A percentile compares a stretch with the other conserved stretches of the same genome.
phyloP scores from a whole-genome alignment of 805 yeast genomes.

The Kluyveromyces dobzhanskii region DNA sequence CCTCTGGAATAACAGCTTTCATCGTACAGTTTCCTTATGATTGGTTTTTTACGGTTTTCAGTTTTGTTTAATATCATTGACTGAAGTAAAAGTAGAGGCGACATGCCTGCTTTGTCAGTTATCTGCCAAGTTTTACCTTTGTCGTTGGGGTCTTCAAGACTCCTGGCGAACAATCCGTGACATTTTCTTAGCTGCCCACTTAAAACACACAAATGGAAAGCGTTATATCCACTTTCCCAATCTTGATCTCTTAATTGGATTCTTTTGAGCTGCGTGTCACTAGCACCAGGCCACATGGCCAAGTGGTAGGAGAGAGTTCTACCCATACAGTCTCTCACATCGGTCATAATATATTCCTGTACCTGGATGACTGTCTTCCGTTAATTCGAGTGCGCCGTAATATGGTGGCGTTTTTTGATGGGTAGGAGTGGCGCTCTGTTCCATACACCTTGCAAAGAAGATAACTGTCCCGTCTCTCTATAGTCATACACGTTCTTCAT shows the following conservation, averaged over 20 bases:
- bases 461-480: too few species aligned
- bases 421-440: too few species aligned
- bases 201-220: conserved; percentile 55
- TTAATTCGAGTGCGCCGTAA: too few species aligned
- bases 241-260: conserved; percentile 43
- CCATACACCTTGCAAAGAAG: too few species aligned
- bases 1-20: not conserved
- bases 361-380: too few species aligned
- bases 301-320: conserved; percentile 2
- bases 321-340: conserved; percentile 6
- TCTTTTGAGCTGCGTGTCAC: conserved; percentile 13
- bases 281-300: conserved; percentile 3
- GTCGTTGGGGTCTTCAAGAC: conserved; percentile 12
- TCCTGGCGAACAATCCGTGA: conserved; percentile 19
- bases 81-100: conserved; percentile 36
- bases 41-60: not conserved
- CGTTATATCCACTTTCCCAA: conserved; percentile 74
- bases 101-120: conserved; percentile 61
- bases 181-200: conserved; percentile 18
- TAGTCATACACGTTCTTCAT: too few species aligned
- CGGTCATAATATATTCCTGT: conserved; percentile 3
- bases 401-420: too few species aligned
- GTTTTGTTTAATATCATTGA: not conserved
- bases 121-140: conserved; percentile 30
- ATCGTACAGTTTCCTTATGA: not conserved